These are phyloP conservation scores for Penicillium sp. DNA, from an alignment of 2,329 filamentous ascomycete species.

Conservation along the genomic window DNA sequence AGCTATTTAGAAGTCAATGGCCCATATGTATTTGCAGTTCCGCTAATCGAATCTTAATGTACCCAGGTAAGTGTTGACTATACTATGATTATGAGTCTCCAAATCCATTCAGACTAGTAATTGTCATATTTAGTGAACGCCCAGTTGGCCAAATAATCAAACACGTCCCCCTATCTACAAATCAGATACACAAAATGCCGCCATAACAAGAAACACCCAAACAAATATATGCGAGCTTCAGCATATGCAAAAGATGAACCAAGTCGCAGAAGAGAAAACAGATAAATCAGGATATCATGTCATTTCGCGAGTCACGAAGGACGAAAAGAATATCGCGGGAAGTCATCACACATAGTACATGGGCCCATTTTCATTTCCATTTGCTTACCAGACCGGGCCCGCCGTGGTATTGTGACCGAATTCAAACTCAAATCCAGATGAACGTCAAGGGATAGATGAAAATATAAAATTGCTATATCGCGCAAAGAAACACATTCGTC, in stretches of 20 bases:
- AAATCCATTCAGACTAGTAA: background rate
- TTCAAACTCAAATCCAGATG: slow-evolving; percentile 8
- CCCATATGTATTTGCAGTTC: too few species aligned
- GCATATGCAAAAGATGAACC: slow-evolving; percentile 9
- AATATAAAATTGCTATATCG: slow-evolving; percentile 16
- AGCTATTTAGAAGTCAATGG: too few species aligned
- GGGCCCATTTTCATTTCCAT: slow-evolving; percentile 14
- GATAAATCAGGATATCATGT: slow-evolving; percentile 12
- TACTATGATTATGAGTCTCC: too few species aligned
- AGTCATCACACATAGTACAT: slow-evolving; percentile 29
- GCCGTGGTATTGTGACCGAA: slow-evolving; percentile 27
- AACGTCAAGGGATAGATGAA: slow-evolving; percentile 22
- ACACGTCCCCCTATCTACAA: slow-evolving; percentile 8
- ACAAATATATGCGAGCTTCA: background rate
- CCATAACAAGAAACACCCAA: background rate
- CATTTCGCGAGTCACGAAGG: slow-evolving; percentile 9
- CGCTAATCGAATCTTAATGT: too few species aligned
- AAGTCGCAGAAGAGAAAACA: background rate
- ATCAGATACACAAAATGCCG: slow-evolving; percentile 2
- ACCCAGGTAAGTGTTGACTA: too few species aligned
- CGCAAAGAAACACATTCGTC: slow-evolving; percentile 16
- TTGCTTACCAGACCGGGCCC: slow-evolving; percentile 28
- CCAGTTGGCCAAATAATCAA: background rate
- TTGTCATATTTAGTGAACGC: background rate
- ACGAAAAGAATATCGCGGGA: slow-evolving; percentile 4